These are phyloP conservation scores for Poteriospumella lacustris DNA, from an alignment of 108 stramenopile species.

Conservation along the genomic window DNA sequence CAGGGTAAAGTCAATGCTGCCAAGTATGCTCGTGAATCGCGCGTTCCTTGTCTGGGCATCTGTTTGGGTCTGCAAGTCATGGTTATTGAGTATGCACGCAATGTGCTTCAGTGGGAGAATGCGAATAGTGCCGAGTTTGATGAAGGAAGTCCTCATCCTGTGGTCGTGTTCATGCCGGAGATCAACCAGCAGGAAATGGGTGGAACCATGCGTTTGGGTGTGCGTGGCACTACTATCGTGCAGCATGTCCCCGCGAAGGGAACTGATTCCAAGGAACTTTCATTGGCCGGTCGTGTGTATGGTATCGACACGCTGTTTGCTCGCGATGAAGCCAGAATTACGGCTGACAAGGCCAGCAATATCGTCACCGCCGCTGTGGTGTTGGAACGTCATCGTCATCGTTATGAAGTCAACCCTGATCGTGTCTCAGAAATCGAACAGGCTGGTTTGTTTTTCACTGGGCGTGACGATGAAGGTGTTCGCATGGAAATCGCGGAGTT, in stretches of 20 bases:
- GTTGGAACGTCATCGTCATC: conserved; percentile 92
- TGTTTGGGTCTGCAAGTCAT: conserved; percentile 94
- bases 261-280: conserved; percentile 4
- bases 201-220: conserved; percentile 97
- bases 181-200: conserved; percentile 92
- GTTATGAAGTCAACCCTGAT: conserved; percentile 98
- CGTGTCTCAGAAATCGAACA: conserved; percentile 74
- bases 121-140: conserved; percentile 95
- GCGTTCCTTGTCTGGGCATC: conserved; percentile 82
- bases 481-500: conserved; percentile 98
- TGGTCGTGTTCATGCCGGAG: conserved; percentile 98
- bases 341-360: too few relatives aligned
- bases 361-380: conserved; percentile 59
- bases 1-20: conserved; percentile 85
- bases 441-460: conserved; percentile 85
- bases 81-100: conserved; percentile 92
- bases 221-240: conserved; percentile 62
- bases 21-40: conserved; percentile 73
- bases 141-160: conserved; percentile 59
- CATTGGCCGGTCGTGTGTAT: conserved; percentile 20
- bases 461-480: conserved; percentile 71
- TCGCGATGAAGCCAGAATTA: not conserved
- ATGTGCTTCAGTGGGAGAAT: conserved; percentile 67
- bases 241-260: not conserved
- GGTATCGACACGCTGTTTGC: not conserved